Conservation (phyloP, 2,329 filamentous ascomycete genomes). For the Alternaria arborescens region DNA sequence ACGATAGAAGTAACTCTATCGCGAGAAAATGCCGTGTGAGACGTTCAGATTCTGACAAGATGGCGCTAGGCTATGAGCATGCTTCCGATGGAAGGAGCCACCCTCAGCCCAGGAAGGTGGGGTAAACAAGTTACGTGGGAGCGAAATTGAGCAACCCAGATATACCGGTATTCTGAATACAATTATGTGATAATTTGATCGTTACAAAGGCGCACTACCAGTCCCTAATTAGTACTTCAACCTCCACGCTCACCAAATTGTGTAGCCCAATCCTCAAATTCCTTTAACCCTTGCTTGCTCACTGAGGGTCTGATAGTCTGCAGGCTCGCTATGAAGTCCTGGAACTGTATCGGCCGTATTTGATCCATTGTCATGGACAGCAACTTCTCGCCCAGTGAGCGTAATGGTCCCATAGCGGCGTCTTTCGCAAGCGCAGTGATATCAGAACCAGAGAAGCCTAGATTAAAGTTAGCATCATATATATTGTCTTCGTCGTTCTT, state of each 20-base stretch:
- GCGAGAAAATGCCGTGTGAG: neutral
- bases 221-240: conserved; percentile 48
- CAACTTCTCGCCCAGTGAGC: conserved; percentile 87
- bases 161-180: no score
- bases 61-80: conserved; percentile 11
- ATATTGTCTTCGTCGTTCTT: neutral
- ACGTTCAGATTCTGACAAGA: neutral
- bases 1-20: neutral
- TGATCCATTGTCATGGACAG: conserved; percentile 93
- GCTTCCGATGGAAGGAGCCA: conserved; percentile 21
- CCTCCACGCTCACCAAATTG: conserved; percentile 94
- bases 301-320: conserved; percentile 89
- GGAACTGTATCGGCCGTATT: conserved; percentile 83
- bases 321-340: conserved; percentile 86
- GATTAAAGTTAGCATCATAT: neutral
- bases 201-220: neutral
- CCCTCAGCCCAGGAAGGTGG: conserved; percentile 16
- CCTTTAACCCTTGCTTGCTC: conserved; percentile 80
- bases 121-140: neutral
- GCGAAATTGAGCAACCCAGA: neutral
- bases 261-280: conserved; percentile 93
- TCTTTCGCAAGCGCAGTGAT: conserved; percentile 97
- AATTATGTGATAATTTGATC: neutral
- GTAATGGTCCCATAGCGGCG: conserved; percentile 93
- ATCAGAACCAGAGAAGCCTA: conserved; percentile 96